phyloP scores from a whole-genome alignment of 1,139 yeast genomes.

The Dujonia santamariae region DNA sequence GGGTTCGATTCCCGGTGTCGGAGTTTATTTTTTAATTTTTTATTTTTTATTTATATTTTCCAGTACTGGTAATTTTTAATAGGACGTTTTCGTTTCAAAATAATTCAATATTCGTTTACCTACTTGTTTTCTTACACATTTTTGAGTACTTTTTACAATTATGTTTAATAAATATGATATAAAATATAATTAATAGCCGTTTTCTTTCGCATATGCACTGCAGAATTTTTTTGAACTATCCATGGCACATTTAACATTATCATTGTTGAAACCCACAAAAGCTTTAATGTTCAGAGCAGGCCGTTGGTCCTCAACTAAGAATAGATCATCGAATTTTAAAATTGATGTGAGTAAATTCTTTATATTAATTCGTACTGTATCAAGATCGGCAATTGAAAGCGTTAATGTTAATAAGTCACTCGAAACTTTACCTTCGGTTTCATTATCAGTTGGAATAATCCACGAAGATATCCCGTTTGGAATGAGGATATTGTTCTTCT shows the following conservation, averaged over 20 bases:
- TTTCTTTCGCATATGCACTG: slow-evolving; percentile 17
- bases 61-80: too few relatives aligned
- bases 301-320: not conserved
- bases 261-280: slow-evolving; percentile 21
- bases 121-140: too few relatives aligned
- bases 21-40: slow-evolving; percentile 19
- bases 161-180: too few relatives aligned
- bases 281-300: not conserved
- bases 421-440: not conserved
- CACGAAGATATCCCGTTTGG: slow-evolving; percentile 27
- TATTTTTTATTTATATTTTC: too few relatives aligned
- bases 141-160: too few relatives aligned
- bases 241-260: slow-evolving; percentile 26
- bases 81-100: slow-evolving; percentile 1
- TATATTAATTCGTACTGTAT: slow-evolving; percentile 12
- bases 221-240: slow-evolving; percentile 18
- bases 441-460: slow-evolving; percentile 9
- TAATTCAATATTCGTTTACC: not conserved
- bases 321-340: slow-evolving; percentile 4
- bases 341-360: slow-evolving; percentile 11
- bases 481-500: slow-evolving; percentile 20
- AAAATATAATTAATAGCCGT: not conserved
- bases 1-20: slow-evolving; percentile 53
- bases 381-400: slow-evolving; percentile 14
- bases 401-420: slow-evolving; percentile 10